Conservation (phyloP, 306 rosid genomes). For the Hippophae tibetana region DNA sequence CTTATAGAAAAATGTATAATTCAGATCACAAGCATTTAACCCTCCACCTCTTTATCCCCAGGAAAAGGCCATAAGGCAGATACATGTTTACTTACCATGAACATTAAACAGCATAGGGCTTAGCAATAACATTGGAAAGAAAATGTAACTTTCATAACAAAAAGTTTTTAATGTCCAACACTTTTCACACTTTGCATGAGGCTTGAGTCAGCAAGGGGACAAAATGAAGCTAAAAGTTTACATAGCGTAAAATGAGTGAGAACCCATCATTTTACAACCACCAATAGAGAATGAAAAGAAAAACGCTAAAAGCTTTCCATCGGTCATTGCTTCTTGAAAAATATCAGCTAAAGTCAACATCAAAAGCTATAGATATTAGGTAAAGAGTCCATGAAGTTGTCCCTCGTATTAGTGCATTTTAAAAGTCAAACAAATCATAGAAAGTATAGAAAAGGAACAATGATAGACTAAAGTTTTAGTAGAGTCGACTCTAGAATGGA, state of each 20-base stretch:
- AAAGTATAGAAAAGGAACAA: too few relatives aligned
- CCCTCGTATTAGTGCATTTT: neutral
- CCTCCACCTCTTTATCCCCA: neutral
- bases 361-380: neutral
- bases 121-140: neutral
- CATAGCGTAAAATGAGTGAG: conserved; percentile 4
- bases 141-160: neutral
- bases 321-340: neutral
- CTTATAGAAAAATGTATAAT: neutral
- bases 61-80: neutral
- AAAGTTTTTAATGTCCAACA: neutral
- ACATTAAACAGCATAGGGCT: neutral
- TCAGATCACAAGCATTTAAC: neutral
- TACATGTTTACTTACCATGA: neutral
- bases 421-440: too few relatives aligned
- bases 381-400: neutral
- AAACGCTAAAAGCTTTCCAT: neutral
- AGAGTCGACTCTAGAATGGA: too few relatives aligned
- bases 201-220: neutral
- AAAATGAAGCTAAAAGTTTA: neutral
- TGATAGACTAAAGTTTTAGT: too few relatives aligned
- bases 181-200: neutral
- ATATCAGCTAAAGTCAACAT: neutral
- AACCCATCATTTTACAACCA: conserved; percentile 6
- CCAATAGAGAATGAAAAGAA: neutral